A percentile compares a stretch with the other conserved stretches of the same genome.
phyloP scores from a whole-genome alignment of 2,329 filamentous ascomycete genomes.

The Fusarium longipes region DNA sequence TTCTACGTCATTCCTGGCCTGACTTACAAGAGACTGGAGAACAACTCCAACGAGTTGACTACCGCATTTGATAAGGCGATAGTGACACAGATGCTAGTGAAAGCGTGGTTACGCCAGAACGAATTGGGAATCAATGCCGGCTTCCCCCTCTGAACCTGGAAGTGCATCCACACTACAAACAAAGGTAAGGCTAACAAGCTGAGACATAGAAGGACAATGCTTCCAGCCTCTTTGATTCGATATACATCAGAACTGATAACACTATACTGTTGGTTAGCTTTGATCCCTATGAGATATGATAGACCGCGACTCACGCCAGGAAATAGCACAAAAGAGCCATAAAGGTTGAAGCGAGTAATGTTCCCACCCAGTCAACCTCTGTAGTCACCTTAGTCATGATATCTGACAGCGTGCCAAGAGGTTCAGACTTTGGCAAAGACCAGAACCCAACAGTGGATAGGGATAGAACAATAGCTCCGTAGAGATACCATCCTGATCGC shows the following conservation, averaged over 20 bases:
- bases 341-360: conserved; percentile 57
- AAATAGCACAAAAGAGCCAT: conserved; percentile 64
- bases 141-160: conserved; percentile 56
- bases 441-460: conserved; percentile 53
- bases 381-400: conserved; percentile 41
- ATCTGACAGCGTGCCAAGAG: conserved; percentile 41
- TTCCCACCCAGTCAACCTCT: conserved; percentile 67
- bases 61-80: conserved; percentile 60
- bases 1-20: background rate
- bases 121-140: conserved; percentile 71
- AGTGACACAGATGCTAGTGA: conserved; percentile 65
- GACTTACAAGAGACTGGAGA: conserved; percentile 61
- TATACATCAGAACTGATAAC: conserved; percentile 53
- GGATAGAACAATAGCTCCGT: conserved; percentile 50
- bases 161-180: conserved; percentile 66
- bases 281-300: background rate
- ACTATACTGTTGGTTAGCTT: conserved; percentile 29
- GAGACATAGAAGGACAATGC: conserved; percentile 59
- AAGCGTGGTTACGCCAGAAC: conserved; percentile 68
- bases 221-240: conserved; percentile 56
- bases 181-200: conserved; percentile 56
- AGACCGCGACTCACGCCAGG: conserved; percentile 60
- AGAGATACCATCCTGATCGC: conserved; percentile 60
- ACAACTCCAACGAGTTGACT: conserved; percentile 60
- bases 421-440: conserved; percentile 48